These are phyloP conservation scores for Blastocystis sp. DNA, from an alignment of 352 stramenopile species.

Conservation along the genomic window DNA sequence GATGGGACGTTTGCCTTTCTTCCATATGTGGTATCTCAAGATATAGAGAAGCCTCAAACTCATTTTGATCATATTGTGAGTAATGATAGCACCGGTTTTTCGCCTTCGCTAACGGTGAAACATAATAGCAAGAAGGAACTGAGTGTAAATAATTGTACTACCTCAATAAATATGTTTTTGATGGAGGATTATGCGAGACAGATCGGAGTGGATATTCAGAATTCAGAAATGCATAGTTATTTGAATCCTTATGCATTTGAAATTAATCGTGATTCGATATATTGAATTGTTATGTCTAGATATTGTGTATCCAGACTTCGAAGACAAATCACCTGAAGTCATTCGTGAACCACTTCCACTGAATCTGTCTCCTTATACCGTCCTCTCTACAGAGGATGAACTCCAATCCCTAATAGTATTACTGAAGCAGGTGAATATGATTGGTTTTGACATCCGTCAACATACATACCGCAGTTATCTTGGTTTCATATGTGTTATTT, in stretches of 20 bases:
- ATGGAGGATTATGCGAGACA: conserved; percentile 32
- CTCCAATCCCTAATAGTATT: background rate
- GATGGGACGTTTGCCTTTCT: conserved; percentile 17
- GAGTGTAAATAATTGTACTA: background rate
- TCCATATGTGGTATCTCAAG: background rate
- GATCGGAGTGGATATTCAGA: conserved; percentile 30
- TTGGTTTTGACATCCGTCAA: conserved; percentile 26
- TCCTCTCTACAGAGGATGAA: background rate
- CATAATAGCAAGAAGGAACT: conserved; percentile 27
- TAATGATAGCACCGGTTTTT: background rate
- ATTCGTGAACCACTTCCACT: background rate
- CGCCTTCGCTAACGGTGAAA: conserved; percentile 2
- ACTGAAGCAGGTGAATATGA: background rate
- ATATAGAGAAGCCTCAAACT: conserved; percentile 49
- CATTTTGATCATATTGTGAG: background rate
- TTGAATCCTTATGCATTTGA: conserved; percentile 45
- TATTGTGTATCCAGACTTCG: conserved; percentile 3
- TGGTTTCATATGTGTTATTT: conserved; percentile 35
- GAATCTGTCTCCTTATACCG: background rate
- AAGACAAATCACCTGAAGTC: background rate
- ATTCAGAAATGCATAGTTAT: conserved; percentile 34
- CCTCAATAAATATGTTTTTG: background rate
- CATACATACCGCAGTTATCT: conserved; percentile 17
- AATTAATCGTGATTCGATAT: background rate
- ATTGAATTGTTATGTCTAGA: background rate